phyloP scores from a whole-genome alignment of 441 rosid species.

The Syzygium syzygioides region DNA sequence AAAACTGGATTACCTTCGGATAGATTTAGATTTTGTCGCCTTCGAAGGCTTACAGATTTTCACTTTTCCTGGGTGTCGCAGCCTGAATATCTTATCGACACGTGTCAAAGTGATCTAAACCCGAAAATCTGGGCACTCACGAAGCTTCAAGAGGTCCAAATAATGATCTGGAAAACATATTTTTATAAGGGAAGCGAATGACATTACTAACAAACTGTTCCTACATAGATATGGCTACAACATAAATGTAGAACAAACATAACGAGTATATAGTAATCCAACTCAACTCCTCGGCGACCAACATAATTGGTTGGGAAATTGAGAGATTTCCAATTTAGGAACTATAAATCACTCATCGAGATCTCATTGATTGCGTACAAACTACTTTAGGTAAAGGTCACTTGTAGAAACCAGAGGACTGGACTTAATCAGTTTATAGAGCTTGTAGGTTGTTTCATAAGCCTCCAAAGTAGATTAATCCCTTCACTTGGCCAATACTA shows the following conservation, averaged over 20 bases:
- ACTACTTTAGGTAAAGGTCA: background rate
- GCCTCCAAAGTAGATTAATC: background rate
- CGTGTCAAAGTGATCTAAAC: background rate
- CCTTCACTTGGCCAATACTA: background rate
- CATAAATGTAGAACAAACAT: background rate
- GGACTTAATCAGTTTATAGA: background rate
- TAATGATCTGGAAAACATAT: background rate
- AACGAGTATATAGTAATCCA: background rate
- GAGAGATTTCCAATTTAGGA: background rate
- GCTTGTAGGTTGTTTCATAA: background rate
- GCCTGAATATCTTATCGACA: background rate
- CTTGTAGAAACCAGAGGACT: background rate
- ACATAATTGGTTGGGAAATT: background rate
- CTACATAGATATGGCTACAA: background rate
- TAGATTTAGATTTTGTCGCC: conserved; percentile 25
- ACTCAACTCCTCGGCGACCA: background rate
- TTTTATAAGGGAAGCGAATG: background rate
- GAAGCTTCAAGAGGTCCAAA: background rate
- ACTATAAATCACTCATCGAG: background rate
- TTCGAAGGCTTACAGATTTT: conserved; percentile 10
- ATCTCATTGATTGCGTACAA: background rate
- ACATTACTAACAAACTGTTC: background rate
- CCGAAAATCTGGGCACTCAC: background rate
- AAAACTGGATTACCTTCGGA: conserved; percentile 4
- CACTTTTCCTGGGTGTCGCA: conserved; percentile 14